A percentile compares a stretch with the other conserved stretches of the same genome.
These are phyloP conservation scores for Madurella fahalii DNA, from an alignment of 2,329 filamentous ascomycete genomes.

Conservation along the genomic window DNA sequence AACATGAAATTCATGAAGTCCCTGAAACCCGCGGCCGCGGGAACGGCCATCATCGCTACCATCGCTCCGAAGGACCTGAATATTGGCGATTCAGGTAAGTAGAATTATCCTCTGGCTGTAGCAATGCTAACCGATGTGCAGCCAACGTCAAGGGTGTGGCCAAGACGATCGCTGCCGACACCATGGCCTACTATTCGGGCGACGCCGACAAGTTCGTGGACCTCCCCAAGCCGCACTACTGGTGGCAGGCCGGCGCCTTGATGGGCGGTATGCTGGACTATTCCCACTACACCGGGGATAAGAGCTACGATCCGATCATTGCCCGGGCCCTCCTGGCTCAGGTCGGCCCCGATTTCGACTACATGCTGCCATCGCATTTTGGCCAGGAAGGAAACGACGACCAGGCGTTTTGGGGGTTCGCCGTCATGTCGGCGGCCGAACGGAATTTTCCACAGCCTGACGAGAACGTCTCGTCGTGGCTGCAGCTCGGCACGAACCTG, in stretches of 20 bases:
- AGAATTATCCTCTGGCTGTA: conserved; percentile 16
- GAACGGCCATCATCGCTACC: conserved; percentile 21
- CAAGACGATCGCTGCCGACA: conserved; percentile 54
- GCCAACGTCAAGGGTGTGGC: conserved; percentile 60
- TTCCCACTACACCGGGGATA: conserved; percentile 61
- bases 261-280: conserved; percentile 69
- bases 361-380: conserved; percentile 52
- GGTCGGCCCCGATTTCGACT: conserved; percentile 55
- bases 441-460: conserved; percentile 61
- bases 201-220: conserved; percentile 55
- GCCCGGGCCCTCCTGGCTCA: conserved; percentile 57
- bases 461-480: conserved; percentile 55
- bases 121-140: conserved; percentile 28
- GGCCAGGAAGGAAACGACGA: conserved; percentile 70
- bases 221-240: conserved; percentile 64
- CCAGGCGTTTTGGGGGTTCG: conserved; percentile 69
- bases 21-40: conserved; percentile 18
- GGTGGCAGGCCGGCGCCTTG: conserved; percentile 62
- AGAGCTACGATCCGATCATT: conserved; percentile 56
- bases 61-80: conserved; percentile 34
- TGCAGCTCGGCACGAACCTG: conserved; percentile 63
- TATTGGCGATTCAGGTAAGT: conserved; percentile 35
- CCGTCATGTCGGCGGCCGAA: conserved; percentile 65
- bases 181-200: conserved; percentile 63
- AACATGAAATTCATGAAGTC: conserved; percentile 30